A percentile compares a stretch with the other conserved stretches of the same genome.
phyloP scores from a whole-genome alignment of 805 yeast genomes.

The Metschnikowia koreensis region DNA sequence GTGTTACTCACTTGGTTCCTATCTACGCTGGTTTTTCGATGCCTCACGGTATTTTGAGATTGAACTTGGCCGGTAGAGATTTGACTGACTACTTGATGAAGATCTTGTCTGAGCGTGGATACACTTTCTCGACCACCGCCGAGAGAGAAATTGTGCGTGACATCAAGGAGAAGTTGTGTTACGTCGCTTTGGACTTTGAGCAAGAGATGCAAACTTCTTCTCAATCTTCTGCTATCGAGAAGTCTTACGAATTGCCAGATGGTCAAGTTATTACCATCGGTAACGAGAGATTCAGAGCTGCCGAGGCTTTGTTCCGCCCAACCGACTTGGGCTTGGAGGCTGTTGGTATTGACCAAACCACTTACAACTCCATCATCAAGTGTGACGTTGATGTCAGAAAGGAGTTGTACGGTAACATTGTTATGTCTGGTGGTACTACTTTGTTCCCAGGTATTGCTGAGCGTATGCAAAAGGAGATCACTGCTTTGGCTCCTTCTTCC shows the following conservation, averaged over 20 bases:
- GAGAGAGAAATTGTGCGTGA: slow-evolving; percentile 95
- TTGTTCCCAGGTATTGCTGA: slow-evolving; percentile 99
- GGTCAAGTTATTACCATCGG: slow-evolving; percentile 99
- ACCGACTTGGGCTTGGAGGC: slow-evolving; percentile 86
- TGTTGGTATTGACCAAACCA: slow-evolving; percentile 98
- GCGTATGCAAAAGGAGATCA: slow-evolving; percentile 99
- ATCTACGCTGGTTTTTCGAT: slow-evolving; percentile 99
- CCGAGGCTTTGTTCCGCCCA: slow-evolving; percentile 99
- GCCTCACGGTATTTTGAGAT: slow-evolving; percentile 98
- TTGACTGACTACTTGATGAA: slow-evolving; percentile 98
- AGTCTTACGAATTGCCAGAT: slow-evolving; percentile 98
- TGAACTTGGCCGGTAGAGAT: slow-evolving; percentile 99
- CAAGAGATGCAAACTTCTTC: slow-evolving; percentile 99
- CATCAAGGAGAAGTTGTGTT: slow-evolving; percentile 98
- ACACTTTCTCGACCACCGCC: slow-evolving; percentile 97
- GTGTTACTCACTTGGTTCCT: slow-evolving; percentile 99
- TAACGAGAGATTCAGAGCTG: slow-evolving; percentile 99
- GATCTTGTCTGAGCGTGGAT: slow-evolving; percentile 98
- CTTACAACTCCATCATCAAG: slow-evolving; percentile 93
- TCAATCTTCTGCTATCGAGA: slow-evolving; percentile 96
- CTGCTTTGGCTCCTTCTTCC: slow-evolving; percentile 98
- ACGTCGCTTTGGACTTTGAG: slow-evolving; percentile 98
- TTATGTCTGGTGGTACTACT: slow-evolving; percentile 99
- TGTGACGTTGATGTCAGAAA: slow-evolving; percentile 99
- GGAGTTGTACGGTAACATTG: slow-evolving; percentile 98